These are phyloP conservation scores for Citrus reticulata DNA, from an alignment of 345 rosid genomes.

Conservation along the genomic window DNA sequence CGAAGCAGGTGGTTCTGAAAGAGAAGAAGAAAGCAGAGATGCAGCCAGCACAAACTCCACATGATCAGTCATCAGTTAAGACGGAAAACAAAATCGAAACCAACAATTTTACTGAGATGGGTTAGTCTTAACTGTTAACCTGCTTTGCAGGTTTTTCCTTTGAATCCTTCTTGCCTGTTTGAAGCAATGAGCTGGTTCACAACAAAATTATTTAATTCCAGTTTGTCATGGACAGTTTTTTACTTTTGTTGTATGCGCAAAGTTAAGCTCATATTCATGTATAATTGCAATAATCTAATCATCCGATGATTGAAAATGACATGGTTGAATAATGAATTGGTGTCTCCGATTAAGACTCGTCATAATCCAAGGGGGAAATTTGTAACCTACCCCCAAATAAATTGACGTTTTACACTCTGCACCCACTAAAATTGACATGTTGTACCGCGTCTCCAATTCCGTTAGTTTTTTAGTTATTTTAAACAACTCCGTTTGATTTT, in stretches of 20 bases:
- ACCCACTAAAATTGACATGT: too few relatives aligned
- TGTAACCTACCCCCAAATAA: too few relatives aligned
- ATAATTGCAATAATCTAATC: not conserved
- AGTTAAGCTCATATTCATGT: not conserved
- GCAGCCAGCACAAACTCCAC: slow-evolving; percentile 15
- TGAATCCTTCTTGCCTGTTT: not conserved
- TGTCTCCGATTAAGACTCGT: too few relatives aligned
- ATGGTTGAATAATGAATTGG: too few relatives aligned
- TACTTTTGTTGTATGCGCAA: not conserved
- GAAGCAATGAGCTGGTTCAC: not conserved
- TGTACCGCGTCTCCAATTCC: too few relatives aligned
- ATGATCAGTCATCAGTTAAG: slow-evolving; percentile 14
- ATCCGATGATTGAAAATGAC: not conserved
- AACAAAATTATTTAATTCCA: not conserved
- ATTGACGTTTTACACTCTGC: too few relatives aligned
- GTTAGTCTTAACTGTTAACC: not conserved
- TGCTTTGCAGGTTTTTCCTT: not conserved
- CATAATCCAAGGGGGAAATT: not conserved
- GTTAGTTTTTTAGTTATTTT: too few relatives aligned
- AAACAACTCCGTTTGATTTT: too few relatives aligned
- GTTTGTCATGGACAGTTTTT: not conserved
- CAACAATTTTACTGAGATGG: not conserved
- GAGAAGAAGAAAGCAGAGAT: slow-evolving; percentile 61
- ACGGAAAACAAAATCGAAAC: slow-evolving; percentile 5
- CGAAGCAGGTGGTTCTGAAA: slow-evolving; percentile 79